Conservation (phyloP, 2,329 filamentous ascomycete genomes). For the Albifimbria verrucaria region DNA sequence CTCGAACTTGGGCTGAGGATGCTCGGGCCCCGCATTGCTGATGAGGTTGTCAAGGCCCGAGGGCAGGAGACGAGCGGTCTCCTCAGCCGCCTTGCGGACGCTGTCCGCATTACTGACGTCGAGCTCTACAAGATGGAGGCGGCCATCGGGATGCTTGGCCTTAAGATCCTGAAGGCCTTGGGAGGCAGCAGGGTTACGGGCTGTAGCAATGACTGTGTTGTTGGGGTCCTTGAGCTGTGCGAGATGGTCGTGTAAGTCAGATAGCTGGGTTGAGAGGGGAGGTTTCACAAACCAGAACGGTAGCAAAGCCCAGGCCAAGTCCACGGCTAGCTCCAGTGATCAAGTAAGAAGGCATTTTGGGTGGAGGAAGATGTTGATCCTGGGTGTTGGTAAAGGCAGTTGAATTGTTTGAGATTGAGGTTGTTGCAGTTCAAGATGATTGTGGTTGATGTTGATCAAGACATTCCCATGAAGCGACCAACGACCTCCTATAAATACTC, state of each 20-base stretch:
- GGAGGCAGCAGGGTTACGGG: constrained; percentile 11
- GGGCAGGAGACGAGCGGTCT: constrained; percentile 11
- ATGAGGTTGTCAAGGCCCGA: constrained; percentile 17
- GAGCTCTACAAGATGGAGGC: constrained; percentile 4
- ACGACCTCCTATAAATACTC: too few species aligned
- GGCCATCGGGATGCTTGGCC: constrained; percentile 3
- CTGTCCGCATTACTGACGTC: constrained; percentile 6
- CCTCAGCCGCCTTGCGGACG: constrained; percentile 11
- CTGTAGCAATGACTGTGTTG: constrained; percentile 17
- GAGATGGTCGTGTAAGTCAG: neutral
- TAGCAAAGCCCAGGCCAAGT: constrained; percentile 16
- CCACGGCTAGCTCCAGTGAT: constrained; percentile 19
- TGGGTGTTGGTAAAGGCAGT: neutral
- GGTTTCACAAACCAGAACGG: constrained; percentile 12
- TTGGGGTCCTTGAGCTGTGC: constrained; percentile 14
- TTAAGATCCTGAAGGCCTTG: constrained; percentile 10
- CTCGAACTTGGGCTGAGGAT: constrained; percentile 10
- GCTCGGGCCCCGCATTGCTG: constrained; percentile 15
- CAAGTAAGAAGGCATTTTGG: constrained; percentile 13
- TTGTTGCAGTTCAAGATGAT: too few species aligned
- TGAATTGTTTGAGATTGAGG: neutral
- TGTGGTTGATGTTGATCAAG: too few species aligned
- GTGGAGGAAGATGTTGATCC: neutral
- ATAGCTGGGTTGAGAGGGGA: neutral
- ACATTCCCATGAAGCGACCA: too few species aligned